These are phyloP conservation scores for Theobroma grandiflorum DNA, from an alignment of 441 rosid genomes.

Conservation along the genomic window DNA sequence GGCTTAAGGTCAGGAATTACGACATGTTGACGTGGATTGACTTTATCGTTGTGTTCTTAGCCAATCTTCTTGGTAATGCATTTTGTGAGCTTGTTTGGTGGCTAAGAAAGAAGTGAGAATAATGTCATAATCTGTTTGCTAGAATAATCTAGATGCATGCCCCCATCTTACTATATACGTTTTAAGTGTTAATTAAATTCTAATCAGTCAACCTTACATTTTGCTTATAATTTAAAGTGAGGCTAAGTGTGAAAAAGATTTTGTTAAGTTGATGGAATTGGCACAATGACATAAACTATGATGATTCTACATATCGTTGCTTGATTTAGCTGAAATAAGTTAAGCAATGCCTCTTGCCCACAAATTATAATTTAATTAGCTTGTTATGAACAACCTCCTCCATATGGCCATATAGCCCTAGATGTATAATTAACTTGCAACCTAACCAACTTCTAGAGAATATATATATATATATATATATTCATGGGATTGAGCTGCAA, in stretches of 20 bases:
- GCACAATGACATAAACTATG: not conserved
- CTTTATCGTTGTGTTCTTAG: not conserved
- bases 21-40: not conserved
- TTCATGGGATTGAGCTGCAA: not conserved
- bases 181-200: too few species aligned
- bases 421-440: not conserved
- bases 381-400: not conserved
- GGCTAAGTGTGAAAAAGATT: not conserved
- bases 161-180: too few species aligned
- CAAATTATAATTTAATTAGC: too few species aligned
- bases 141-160: too few species aligned
- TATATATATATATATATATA: not conserved
- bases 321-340: not conserved
- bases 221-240: not conserved
- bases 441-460: not conserved
- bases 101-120: not conserved
- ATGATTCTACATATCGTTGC: not conserved
- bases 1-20: not conserved
- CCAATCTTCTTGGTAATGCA: not conserved
- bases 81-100: not conserved
- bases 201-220: too few species aligned
- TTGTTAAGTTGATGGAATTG: too few species aligned
- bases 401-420: too few species aligned
- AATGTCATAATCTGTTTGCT: too few species aligned
- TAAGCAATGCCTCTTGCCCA: too few species aligned